Evolutionary conservation across 2,329 filamentous ascomycete species (phyloP), one percentile per base, ranked within the genome.

Genomic region (Phyllosticta citriasiana): DNA sequence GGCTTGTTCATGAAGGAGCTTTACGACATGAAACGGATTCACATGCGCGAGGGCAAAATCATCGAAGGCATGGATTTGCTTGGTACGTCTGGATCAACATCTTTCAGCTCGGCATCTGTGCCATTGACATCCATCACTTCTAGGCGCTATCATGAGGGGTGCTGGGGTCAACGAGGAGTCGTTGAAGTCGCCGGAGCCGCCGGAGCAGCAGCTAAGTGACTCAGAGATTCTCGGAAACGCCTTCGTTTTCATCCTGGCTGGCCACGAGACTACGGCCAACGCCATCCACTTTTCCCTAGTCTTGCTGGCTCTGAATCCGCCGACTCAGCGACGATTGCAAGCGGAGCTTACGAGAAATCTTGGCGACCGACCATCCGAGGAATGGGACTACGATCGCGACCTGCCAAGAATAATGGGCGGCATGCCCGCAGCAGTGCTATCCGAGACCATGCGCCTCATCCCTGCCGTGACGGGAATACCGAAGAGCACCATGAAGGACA

Each of bases 241-340:
- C 24, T 82, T 82, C 63, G 78, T 82, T 56, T 75, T 84, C 63
- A 80, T 82, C 63, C 78, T 92, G 1, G 89, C 89, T 0, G 89
- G 89, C 12, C 88, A 94, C 72, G 89, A 94, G 73, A 92, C 89
- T 1, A 88, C 88, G 1, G 88, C 88, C 55, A 90, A 89, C 71
- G 82, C 83, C 3, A 78, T 91, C 50, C 87, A 92, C 73, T 91
- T 89, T 70, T 80, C 84, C 2, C 73, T 91, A 3, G 70, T 90
- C 40, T 80, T 84, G 66, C 80, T 93, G 5, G 89, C 88, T 14
- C 81, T 84, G 66, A 81, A 86, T 66, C 84, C 84, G 5, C 73
- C 77, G 1, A 81, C 81, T 0, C 89, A 94, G 69, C 80, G 82
- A 25, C 78, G 78, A 6, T 73, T 93, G 3, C 89, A 93, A 66